Conservation (phyloP, 306 rosid genomes). For the Boehmeria nivea region DNA sequence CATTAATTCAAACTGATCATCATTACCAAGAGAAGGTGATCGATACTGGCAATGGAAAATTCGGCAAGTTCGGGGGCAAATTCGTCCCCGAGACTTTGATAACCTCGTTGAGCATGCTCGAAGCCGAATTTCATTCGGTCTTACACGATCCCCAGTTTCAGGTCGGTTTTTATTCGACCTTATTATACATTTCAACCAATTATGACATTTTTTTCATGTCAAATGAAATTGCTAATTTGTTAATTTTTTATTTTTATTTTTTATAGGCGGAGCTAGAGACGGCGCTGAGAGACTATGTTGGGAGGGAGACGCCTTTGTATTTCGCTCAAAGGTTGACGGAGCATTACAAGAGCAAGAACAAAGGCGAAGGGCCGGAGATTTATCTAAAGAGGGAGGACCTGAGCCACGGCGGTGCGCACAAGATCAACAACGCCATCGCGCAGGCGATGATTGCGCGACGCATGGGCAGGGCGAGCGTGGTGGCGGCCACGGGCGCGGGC, state of each 20-base stretch:
- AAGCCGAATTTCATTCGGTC: constrained; percentile 38
- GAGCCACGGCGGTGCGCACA: constrained; percentile 58
- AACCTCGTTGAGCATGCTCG: constrained; percentile 37
- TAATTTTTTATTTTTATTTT: neutral
- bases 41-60: constrained; percentile 27
- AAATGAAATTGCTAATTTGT: no score
- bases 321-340: constrained; percentile 49
- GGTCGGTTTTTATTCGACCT: constrained; percentile 22
- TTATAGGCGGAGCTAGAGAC: constrained; percentile 38
- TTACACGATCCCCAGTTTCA: constrained; percentile 39
- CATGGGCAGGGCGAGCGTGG: constrained; percentile 31
- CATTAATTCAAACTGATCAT: no score
- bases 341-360: constrained; percentile 42
- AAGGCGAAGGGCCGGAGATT: constrained; percentile 55
- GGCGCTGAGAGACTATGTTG: constrained; percentile 54
- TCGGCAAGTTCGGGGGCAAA: constrained; percentile 70
- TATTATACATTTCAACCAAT: no score
- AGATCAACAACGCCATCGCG: constrained; percentile 72
- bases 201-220: no score
- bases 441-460: constrained; percentile 73
- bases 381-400: constrained; percentile 77
- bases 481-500: constrained; percentile 62
- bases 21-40: neutral
- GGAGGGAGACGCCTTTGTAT: constrained; percentile 69
- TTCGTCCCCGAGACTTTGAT: constrained; percentile 59